Evolutionary conservation across 768 basidiomycete species (phyloP), one percentile per base, ranked within the genome.

Genomic region (Pleurotus platypus): DNA sequence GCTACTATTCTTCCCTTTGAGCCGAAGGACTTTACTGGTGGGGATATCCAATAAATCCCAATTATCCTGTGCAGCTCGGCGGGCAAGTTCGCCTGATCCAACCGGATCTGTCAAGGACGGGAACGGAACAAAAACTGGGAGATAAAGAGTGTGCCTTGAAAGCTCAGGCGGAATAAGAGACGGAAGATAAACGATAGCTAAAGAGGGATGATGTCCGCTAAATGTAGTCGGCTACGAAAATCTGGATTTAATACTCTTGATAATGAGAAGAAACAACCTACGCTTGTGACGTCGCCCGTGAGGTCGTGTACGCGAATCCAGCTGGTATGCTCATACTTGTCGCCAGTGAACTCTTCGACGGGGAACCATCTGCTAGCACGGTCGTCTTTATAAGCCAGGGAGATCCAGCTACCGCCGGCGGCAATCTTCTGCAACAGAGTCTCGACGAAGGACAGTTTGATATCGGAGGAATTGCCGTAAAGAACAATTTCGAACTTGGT

Each of bases 181-280:
- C 49, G 89, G 89, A 46, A 89, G 69, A 69, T 83, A 88, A 56
- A 90, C 73, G 58, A 91, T 74, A 20, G 86, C 89, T 61, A 91
- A 72, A 30, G 88, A 88, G 55, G 79, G 85, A 42, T 39, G 39
- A 48, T 16, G 18, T 54, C 60, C 62, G 57, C 69, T 58, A 64
- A 57, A 68, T 57, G 60, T 59, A 66, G 60, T 61, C 58, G 64
- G 61, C 61, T 72, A 79, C 77, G 65, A 74, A 75, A 70, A n/a
- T 40, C 39, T 54, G 51, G 51, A 54, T 54, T 54, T 43, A 54
- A 54, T 54, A 42, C 35, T 54, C 16, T 18, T 38, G 51, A 54
- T 40, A 42, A 22, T 22, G 4, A 54, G n/a, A 54, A n/a, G 24
- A 26, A 54, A 38, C 12, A 7, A 54, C 51, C 39, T 54, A 54